Percentiles rank a stretch among this genome's conserved stretches.
Conservation (phyloP, 345 rosid genomes). For the Sisymbrium altissimum region DNA sequence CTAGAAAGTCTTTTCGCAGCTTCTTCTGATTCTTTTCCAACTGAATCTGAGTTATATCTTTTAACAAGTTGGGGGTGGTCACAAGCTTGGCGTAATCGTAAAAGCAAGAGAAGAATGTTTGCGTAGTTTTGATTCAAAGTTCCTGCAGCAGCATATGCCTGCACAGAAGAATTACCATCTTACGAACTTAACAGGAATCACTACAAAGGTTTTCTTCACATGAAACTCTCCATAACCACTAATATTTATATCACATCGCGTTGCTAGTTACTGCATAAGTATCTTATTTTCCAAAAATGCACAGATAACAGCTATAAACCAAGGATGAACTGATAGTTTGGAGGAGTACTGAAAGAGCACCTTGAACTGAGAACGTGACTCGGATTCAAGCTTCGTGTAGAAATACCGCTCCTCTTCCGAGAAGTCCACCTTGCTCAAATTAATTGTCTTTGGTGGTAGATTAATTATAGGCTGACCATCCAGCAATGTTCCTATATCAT, state of each 20-base stretch:
- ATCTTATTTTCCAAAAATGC: background rate
- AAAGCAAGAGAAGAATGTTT: constrained; percentile 91
- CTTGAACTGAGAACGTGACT: constrained; percentile 83
- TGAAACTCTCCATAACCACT: constrained; percentile 1
- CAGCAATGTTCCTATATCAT: constrained; percentile 63
- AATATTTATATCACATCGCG: background rate
- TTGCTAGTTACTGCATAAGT: background rate
- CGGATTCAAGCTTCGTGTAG: constrained; percentile 74
- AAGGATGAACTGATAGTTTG: background rate
- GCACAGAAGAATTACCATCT: constrained; percentile 19
- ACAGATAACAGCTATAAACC: constrained; percentile 1
- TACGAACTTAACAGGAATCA: background rate
- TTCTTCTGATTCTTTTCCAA: constrained; percentile 60
- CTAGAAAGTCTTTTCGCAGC: constrained; percentile 62
- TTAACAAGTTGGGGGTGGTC: constrained; percentile 88
- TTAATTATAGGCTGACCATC: constrained; percentile 85
- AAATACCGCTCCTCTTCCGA: constrained; percentile 80
- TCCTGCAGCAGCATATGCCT: constrained; percentile 96
- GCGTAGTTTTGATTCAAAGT: constrained; percentile 92
- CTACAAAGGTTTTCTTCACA: background rate
- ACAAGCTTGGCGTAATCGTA: constrained; percentile 97
- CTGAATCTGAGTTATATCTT: constrained; percentile 51
- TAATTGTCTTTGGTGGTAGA: constrained; percentile 71
- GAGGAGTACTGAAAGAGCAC: constrained; percentile 38
- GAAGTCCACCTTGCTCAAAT: constrained; percentile 69